Conservation (phyloP, 495 filamentous ascomycete genomes). For the Monascus purpureus region DNA sequence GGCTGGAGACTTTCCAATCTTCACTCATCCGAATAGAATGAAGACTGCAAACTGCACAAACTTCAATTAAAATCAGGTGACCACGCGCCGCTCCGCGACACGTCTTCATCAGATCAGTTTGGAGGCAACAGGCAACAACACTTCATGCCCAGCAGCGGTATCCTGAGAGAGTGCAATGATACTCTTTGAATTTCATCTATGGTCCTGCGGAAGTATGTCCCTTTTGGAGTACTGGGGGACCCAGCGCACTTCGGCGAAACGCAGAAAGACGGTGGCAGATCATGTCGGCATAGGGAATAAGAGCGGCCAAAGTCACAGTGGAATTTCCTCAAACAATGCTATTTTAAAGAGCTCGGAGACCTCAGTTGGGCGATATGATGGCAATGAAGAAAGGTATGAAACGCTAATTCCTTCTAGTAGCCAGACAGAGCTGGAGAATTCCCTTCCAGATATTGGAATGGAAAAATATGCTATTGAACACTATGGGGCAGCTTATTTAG, state of each 20-base stretch:
- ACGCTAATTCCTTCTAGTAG: slow-evolving; percentile 21
- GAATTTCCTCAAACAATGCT: slow-evolving; percentile 4
- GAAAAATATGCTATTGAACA: slow-evolving; percentile 63
- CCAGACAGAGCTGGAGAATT: slow-evolving; percentile 63
- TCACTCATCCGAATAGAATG: too few species aligned
- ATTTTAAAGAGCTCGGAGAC: slow-evolving; percentile 4
- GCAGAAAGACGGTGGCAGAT: slow-evolving; percentile 12
- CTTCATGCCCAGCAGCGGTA: not conserved
- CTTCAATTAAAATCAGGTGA: slow-evolving; percentile 4
- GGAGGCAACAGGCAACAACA: not conserved
- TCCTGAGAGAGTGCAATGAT: not conserved
- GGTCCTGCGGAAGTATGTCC: slow-evolving; percentile 19
- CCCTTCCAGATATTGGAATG: slow-evolving; percentile 51
- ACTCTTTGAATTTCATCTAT: not conserved
- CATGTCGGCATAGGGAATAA: not conserved
- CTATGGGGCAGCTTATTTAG: slow-evolving; percentile 51
- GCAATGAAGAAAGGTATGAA: slow-evolving; percentile 22
- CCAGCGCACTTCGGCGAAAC: slow-evolving; percentile 20
- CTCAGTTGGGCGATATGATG: slow-evolving; percentile 6
- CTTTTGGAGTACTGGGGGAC: slow-evolving; percentile 31
- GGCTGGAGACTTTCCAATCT: too few species aligned
- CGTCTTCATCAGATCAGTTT: not conserved
- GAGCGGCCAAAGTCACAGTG: not conserved
- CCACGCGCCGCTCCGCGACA: slow-evolving; percentile 1
- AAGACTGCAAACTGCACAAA: too few species aligned